Conservation (phyloP, 192 early-diverging fungal species). For the Chytriomyces confervae region DNA sequence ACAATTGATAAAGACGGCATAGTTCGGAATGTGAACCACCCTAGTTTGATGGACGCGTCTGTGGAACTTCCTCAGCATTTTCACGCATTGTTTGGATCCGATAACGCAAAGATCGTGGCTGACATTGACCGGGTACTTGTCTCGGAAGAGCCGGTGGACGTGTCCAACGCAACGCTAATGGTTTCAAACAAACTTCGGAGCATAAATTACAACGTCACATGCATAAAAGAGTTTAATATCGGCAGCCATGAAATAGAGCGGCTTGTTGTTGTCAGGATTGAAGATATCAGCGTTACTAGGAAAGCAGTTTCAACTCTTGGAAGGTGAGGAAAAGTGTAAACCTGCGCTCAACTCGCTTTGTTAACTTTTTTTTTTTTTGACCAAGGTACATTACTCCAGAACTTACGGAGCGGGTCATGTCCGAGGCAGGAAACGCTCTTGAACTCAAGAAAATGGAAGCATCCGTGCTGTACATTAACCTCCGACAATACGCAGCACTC, state of each 20-base stretch:
- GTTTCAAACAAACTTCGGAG: neutral
- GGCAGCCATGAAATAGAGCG: neutral
- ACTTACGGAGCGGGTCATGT: conserved; percentile 15
- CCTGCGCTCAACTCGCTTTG: neutral
- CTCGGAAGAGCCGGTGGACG: neutral
- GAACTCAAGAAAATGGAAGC: neutral
- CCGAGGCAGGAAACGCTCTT: conserved; percentile 3
- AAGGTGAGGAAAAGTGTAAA: conserved; percentile 12
- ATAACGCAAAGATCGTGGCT: neutral
- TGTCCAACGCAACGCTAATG: neutral
- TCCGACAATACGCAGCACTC: conserved; percentile 12
- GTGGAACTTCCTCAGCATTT: neutral
- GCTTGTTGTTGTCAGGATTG: conserved; percentile 14
- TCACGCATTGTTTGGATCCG: neutral
- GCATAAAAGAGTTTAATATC: conserved; percentile 5
- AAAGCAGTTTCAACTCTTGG: conserved; percentile 2
- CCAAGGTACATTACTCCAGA: conserved; percentile 30
- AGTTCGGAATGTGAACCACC: conserved; percentile 18
- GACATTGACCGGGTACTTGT: neutral
- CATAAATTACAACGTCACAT: conserved; percentile 19
- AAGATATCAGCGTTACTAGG: conserved; percentile 12
- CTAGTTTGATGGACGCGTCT: neutral
- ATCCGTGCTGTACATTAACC: conserved; percentile 2
- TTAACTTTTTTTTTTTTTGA: neutral
- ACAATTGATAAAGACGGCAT: conserved; percentile 1